Percentiles rank a stretch among this genome's conserved stretches.
These are phyloP conservation scores for Starmera dryadoides DNA, from an alignment of 805 yeast species.

Conservation along the genomic window DNA sequence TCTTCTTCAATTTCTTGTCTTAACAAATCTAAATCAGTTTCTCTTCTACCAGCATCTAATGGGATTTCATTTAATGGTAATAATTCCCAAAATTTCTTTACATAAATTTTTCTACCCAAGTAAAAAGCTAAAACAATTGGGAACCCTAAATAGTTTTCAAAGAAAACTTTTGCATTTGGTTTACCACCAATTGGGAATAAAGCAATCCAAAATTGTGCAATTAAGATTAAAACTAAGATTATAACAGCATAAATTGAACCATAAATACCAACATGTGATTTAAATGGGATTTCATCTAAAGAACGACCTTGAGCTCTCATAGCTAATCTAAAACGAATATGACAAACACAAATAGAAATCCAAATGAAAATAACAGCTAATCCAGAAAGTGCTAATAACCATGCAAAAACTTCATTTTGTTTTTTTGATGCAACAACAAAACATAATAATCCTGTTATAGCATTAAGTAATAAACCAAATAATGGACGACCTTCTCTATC, in stretches of 20 bases:
- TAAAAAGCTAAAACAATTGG: constrained; percentile 32
- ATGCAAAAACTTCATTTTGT: constrained; percentile 33
- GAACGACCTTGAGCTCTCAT: constrained; percentile 34
- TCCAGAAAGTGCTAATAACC: constrained; percentile 45
- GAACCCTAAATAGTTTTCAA: constrained; percentile 34
- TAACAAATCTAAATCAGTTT: constrained; percentile 47
- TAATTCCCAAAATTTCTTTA: constrained; percentile 32
- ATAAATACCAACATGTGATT: constrained; percentile 33
- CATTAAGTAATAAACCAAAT: constrained; percentile 33
- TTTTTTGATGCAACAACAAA: constrained; percentile 36
- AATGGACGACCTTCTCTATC: constrained; percentile 46
- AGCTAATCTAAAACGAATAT: constrained; percentile 39
- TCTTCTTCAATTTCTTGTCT: constrained; percentile 54
- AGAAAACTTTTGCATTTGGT: constrained; percentile 28
- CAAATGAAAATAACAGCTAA: constrained; percentile 42
- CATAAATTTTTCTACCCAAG: constrained; percentile 35
- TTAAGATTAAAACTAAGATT: constrained; percentile 29
- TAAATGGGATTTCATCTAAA: constrained; percentile 32
- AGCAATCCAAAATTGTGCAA: constrained; percentile 43
- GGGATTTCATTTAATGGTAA: constrained; percentile 44
- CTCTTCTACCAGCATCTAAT: constrained; percentile 58
- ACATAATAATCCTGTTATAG: constrained; percentile 34
- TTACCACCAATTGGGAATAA: constrained; percentile 34
- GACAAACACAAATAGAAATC: constrained; percentile 38
- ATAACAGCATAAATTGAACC: constrained; percentile 35